phyloP scores from a whole-genome alignment of 805 yeast species.

The Sugiyamaella qingdaonensis region DNA sequence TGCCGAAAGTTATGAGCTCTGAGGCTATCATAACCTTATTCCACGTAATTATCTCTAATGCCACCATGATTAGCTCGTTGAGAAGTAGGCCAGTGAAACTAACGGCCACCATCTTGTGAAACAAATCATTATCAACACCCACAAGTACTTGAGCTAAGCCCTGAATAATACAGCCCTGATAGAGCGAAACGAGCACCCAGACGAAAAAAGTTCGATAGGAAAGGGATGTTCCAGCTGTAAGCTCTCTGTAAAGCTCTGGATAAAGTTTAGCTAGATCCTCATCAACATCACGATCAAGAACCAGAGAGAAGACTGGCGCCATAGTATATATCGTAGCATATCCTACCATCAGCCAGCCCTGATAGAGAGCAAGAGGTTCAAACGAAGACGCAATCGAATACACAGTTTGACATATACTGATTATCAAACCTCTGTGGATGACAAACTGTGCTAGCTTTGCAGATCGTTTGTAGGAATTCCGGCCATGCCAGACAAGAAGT shows the following conservation, averaged over 20 bases:
- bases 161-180: conserved; percentile 86
- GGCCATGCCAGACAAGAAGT: conserved; percentile 92
- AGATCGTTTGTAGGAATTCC: conserved; percentile 92
- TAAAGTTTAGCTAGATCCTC: conserved; percentile 83
- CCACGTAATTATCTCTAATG: conserved; percentile 91
- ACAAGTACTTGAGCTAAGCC: conserved; percentile 73
- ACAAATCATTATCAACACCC: conserved; percentile 51
- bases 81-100: conserved; percentile 74
- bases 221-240: conserved; percentile 81
- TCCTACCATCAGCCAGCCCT: conserved; percentile 98
- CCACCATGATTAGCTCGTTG: conserved; percentile 92
- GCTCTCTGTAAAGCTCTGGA: conserved; percentile 92
- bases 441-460: conserved; percentile 95
- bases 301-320: conserved; percentile 96
- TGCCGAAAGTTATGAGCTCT: conserved; percentile 61
- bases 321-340: conserved; percentile 95
- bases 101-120: conserved; percentile 76
- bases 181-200: conserved; percentile 87
- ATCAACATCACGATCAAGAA: conserved; percentile 85
- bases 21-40: conserved; percentile 67
- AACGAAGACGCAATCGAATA: conserved; percentile 80
- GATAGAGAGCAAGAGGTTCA: conserved; percentile 90
- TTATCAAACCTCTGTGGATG: conserved; percentile 91
- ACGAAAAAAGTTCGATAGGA: conserved; percentile 84
- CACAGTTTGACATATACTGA: conserved; percentile 92